phyloP scores from a whole-genome alignment of 805 yeast genomes.

The Jamesozyma gamospora region DNA sequence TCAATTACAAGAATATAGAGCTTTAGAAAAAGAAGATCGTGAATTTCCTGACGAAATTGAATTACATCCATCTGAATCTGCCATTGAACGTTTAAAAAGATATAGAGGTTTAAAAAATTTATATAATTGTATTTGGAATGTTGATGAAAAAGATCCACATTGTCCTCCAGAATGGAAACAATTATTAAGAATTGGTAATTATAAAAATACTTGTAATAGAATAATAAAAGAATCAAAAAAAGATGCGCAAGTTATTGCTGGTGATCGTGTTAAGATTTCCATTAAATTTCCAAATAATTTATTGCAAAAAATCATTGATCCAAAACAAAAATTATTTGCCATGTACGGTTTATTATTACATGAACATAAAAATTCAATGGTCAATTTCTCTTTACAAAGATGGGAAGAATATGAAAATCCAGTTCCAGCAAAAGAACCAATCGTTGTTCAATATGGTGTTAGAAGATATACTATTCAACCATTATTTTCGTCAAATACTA shows the following conservation, averaged over 20 bases:
- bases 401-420: slow-evolving; percentile 90
- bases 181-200: slow-evolving; percentile 64
- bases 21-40: slow-evolving; percentile 65
- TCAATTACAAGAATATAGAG: slow-evolving; percentile 61
- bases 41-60: slow-evolving; percentile 97
- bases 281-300: slow-evolving; percentile 47
- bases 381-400: slow-evolving; percentile 70
- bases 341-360: slow-evolving; percentile 70
- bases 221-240: slow-evolving; percentile 46
- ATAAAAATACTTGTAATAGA: slow-evolving; percentile 63
- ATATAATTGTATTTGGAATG: slow-evolving; percentile 76
- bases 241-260: slow-evolving; percentile 45
- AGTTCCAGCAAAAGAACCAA: slow-evolving; percentile 67
- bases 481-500: slow-evolving; percentile 66
- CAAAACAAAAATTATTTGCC: slow-evolving; percentile 42
- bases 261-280: slow-evolving; percentile 51
- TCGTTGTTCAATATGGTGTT: slow-evolving; percentile 88
- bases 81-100: slow-evolving; percentile 59
- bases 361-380: slow-evolving; percentile 78
- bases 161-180: slow-evolving; percentile 73
- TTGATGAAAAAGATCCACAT: slow-evolving; percentile 67
- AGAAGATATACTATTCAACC: slow-evolving; percentile 81
- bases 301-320: slow-evolving; percentile 36
- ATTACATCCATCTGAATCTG: slow-evolving; percentile 64
- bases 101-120: slow-evolving; percentile 84